Evolutionary conservation across 2,329 filamentous ascomycete genomes (phyloP), one percentile per base, ranked within the genome.

Genomic region (Zelopaecilomyces penicillatus): DNA sequence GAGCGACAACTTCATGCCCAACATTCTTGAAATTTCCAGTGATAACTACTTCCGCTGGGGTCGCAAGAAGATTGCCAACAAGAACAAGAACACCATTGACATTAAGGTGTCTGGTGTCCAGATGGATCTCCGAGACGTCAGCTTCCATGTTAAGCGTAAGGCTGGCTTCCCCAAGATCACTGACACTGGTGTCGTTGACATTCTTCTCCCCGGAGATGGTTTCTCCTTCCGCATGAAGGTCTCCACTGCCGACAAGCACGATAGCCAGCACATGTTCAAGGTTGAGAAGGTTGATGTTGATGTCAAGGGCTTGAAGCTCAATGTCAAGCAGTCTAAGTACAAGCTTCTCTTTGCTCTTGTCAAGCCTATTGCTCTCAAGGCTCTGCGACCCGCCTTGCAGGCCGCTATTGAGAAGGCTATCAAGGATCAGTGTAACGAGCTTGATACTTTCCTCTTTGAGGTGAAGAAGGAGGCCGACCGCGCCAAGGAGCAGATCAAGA

Each of bases 31-130:
- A 65, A 76, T 97, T 50, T 79, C 82, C 47, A 93, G 82, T 61
- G 90, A 97, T 69, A 93, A 97, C 71, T 94, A 93, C 71, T 88
- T 90, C 78, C 83, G 87, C 54, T 95, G 86, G 82, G 93, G 91
- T 33, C 88, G 93, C 61, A 96, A 94, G 81, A 83, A 83, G 63
- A 75, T 89, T 56, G 71, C 76, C 57, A 94, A 78, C 74, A 87
- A 83, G 73, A 83, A 81, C 65, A 83, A 87, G 66, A 90, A 95
- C 67, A 83, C 83, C 64, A 73, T 75, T 2, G 88, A 93, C 73
- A 74, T 97, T 50, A 85, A 87, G 50, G 85, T 93, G 3, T 85
- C 87, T 27, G 91, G 93, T 43, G 76, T 98, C 35, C 93, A 98
- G 72, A 89, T 91, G 73, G 93, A 98, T 54, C 74, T 97, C 37